Conservation (phyloP, 2,329 filamentous ascomycete species). For the Calonectria montana region DNA sequence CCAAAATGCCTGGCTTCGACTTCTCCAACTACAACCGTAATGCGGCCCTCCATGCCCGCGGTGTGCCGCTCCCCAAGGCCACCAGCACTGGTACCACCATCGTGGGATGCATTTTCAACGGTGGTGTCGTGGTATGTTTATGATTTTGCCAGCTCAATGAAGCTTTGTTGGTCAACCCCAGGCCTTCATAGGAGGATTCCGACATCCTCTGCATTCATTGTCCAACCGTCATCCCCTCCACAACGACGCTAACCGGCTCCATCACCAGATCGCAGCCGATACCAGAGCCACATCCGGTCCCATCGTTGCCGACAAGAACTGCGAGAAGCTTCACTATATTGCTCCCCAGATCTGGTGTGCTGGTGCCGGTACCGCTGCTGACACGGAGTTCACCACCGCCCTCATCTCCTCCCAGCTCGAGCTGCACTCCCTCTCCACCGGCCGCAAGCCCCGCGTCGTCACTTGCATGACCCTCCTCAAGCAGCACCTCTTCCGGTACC, state of each 20-base stretch:
- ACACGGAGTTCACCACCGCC: constrained; percentile 98
- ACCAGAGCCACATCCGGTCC: constrained; percentile 96
- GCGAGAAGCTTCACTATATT: constrained; percentile 99
- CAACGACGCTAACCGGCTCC: constrained; percentile 28
- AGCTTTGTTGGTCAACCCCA: not conserved
- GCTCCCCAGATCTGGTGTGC: constrained; percentile 99
- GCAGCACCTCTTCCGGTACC: constrained; percentile 98
- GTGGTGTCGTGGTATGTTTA: constrained; percentile 86
- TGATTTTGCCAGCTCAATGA: not conserved
- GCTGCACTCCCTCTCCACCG: constrained; percentile 94
- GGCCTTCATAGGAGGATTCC: not conserved
- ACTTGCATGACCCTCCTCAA: constrained; percentile 99
- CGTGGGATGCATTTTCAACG: constrained; percentile 96
- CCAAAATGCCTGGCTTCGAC: constrained; percentile 94
- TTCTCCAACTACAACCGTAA: constrained; percentile 99
- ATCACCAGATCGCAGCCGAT: constrained; percentile 88
- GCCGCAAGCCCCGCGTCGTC: constrained; percentile 95
- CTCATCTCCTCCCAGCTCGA: constrained; percentile 99
- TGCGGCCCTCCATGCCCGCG: constrained; percentile 91
- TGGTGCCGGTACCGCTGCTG: constrained; percentile 95
- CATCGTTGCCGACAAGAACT: constrained; percentile 99
- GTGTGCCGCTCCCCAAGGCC: constrained; percentile 94
- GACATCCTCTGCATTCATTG: not conserved
- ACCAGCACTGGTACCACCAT: constrained; percentile 99
- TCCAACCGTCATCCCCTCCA: constrained; percentile 15